These are phyloP conservation scores for Dysphania ambrosioides DNA, from an alignment of 148 eudicot genomes.

Conservation along the genomic window DNA sequence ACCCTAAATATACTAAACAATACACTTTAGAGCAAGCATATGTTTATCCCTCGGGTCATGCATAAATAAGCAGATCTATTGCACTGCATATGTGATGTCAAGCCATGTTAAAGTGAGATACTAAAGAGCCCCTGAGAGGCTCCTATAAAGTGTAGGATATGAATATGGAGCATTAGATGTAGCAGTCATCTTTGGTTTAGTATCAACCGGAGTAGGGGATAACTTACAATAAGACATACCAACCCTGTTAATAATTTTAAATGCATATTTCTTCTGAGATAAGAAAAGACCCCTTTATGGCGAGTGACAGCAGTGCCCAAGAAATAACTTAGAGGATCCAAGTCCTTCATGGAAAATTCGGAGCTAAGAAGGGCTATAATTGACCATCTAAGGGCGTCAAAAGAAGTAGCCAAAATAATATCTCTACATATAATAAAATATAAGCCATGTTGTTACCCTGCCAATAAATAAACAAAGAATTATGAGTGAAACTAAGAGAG, in stretches of 20 bases:
- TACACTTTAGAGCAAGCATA: too few relatives aligned
- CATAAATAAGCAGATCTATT: too few relatives aligned
- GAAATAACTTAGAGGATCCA: background rate
- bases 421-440: too few relatives aligned
- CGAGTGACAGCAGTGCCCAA: background rate
- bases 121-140: too few relatives aligned
- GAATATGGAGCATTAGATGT: too few relatives aligned
- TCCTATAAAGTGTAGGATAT: too few relatives aligned
- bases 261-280: background rate
- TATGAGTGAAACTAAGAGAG: background rate
- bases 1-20: too few relatives aligned
- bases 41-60: too few relatives aligned
- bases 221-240: background rate
- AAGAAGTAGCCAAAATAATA: background rate
- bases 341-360: background rate
- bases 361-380: background rate
- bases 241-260: background rate
- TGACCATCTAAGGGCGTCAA: background rate
- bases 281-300: background rate
- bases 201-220: background rate
- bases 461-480: background rate
- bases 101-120: too few relatives aligned
- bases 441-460: background rate
- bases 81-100: too few relatives aligned
- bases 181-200: background rate